Evolutionary conservation across 2,329 filamentous ascomycete species (phyloP), one percentile per base, ranked within the genome.

Genomic region (Alternaria brassicicola): DNA sequence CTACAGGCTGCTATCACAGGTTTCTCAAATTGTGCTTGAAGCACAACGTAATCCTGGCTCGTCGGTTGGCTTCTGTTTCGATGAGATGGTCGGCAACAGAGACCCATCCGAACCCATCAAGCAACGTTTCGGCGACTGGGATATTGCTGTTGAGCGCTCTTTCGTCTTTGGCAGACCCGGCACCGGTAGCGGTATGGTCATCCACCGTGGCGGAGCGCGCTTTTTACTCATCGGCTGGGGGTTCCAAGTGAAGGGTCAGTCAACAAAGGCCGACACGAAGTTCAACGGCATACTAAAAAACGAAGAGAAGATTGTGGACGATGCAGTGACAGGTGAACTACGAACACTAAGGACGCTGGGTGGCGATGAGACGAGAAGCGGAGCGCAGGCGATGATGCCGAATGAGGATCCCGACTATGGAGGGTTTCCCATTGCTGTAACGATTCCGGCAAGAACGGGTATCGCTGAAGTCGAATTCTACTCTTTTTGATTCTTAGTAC

Each of bases 401-500:
- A 84, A 81, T 56, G 81, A 85, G 31, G 77, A 84, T 31, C 83
- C 83, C 0, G 83, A 86, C 59, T 86, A 86, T 66, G 84, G 84
- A 1, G 82, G 81, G 0, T 85, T 85, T 56, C 83, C 83, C 0
- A 86, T 85, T 30, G 79, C 79, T 25, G 79, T 86, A 1, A 86
- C 83, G 0, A 81, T 85, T 30, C 84, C 83, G 1, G 82, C 83
- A 0, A 70, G 78, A 52, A 86, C 84, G 3, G 59, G 55, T 15
- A 69, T 70, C 38, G 68, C 68, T 6, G 68, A 68, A 52, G 55
- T 57, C 2, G 55, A 57, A 12, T 57, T 57, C 38, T 57, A 57
- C 45, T 41, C 55, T 17, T 57, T 57, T 26, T 57, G 19, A 54
- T 10, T 28, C 23, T 31, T 15, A 7, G 12, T 33, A 23, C 43